phyloP scores from a whole-genome alignment of 1,284 basidiomycete species.

The Heterobasidion occidentale region DNA sequence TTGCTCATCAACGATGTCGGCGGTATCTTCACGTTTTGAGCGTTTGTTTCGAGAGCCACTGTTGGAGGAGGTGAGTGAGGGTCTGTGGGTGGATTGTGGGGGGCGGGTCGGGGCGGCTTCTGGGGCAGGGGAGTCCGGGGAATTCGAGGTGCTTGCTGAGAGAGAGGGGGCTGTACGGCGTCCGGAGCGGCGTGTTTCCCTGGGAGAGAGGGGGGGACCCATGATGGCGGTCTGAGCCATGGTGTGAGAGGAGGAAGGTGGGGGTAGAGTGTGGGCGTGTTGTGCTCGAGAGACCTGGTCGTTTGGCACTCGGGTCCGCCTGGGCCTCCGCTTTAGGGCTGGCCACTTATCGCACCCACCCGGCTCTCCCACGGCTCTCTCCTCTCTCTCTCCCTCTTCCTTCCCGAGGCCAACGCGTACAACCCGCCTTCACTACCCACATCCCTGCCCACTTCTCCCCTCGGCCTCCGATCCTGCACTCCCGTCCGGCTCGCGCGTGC shows the following conservation, averaged over 20 bases:
- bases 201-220: slow-evolving; percentile 69
- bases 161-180: slow-evolving; percentile 59
- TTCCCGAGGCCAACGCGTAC: neutral
- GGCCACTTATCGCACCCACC: slow-evolving; percentile 15
- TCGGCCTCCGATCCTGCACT: neutral
- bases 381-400: neutral
- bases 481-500: neutral
- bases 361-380: slow-evolving; percentile 7
- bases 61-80: slow-evolving; percentile 34
- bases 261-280: neutral
- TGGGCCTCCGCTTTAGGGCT: slow-evolving; percentile 27
- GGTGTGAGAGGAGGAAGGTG: slow-evolving; percentile 2
- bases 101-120: slow-evolving; percentile 33
- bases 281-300: slow-evolving; percentile 4
- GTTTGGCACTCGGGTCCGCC: slow-evolving; percentile 7
- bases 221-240: slow-evolving; percentile 51
- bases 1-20: slow-evolving; percentile 47
- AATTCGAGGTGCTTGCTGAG: slow-evolving; percentile 62
- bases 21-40: slow-evolving; percentile 65
- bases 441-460: neutral
- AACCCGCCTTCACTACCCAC: neutral
- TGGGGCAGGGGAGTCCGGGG: slow-evolving; percentile 61
- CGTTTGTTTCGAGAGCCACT: slow-evolving; percentile 45
- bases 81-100: slow-evolving; percentile 33
- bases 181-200: slow-evolving; percentile 69